phyloP scores from a whole-genome alignment of 495 filamentous ascomycete genomes.

The Trichocladium uniseriatum region DNA sequence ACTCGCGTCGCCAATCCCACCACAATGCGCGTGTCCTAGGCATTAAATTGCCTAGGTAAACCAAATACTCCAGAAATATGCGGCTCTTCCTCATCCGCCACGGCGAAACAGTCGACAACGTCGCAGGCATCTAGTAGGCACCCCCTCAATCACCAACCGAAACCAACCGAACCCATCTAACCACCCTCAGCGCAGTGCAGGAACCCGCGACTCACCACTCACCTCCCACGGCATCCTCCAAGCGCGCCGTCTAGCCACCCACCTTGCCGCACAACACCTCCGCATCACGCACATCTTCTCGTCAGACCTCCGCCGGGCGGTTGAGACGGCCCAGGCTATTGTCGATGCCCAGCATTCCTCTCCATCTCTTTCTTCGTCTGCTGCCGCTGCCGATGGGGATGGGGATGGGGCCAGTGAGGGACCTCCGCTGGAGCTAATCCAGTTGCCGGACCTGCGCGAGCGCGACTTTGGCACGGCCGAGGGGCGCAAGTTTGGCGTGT shows the following conservation, averaged over 20 bases:
- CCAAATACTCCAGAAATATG: slow-evolving; percentile 37
- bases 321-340: slow-evolving; percentile 59
- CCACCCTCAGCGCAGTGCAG: slow-evolving; percentile 51
- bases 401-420: not conserved
- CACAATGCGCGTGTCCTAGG: not conserved
- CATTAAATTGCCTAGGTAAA: not conserved
- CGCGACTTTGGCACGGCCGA: slow-evolving; percentile 65
- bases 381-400: not conserved
- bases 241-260: slow-evolving; percentile 51
- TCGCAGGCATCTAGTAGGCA: slow-evolving; percentile 62
- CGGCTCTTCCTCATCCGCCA: slow-evolving; percentile 72
- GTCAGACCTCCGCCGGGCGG: slow-evolving; percentile 69
- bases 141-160: not conserved
- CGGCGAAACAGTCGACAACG: slow-evolving; percentile 83
- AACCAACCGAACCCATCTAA: slow-evolving; percentile 15
- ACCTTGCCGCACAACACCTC: slow-evolving; percentile 42
- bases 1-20: not conserved
- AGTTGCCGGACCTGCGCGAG: slow-evolving; percentile 52
- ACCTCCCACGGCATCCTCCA: slow-evolving; percentile 78
- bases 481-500: slow-evolving; percentile 43
- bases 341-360: slow-evolving; percentile 38
- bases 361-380: not conserved
- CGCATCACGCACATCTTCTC: slow-evolving; percentile 57
- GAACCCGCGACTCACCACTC: slow-evolving; percentile 64
- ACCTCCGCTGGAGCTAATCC: slow-evolving; percentile 29